phyloP scores from a whole-genome alignment of 2,329 filamentous ascomycete species.

The Penicillium sumatraense region DNA sequence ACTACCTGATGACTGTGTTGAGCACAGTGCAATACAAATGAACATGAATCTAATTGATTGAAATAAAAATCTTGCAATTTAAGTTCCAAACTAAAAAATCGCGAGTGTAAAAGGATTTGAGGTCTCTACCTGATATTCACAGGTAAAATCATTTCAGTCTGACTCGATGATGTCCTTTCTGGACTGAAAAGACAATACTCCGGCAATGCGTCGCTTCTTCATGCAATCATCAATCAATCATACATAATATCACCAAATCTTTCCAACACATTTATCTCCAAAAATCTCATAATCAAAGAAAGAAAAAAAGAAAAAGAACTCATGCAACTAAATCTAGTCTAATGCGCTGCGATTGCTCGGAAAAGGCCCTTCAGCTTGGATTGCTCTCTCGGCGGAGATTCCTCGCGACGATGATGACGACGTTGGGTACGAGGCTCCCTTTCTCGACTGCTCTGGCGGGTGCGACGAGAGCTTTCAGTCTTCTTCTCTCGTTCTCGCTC shows the following conservation, averaged over 20 bases:
- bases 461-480: constrained; percentile 27
- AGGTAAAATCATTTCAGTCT: constrained; percentile 11
- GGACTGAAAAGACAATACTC: constrained; percentile 22
- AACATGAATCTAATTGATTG: not conserved
- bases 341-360: constrained; percentile 36
- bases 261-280: too few species aligned
- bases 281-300: constrained; percentile 16
- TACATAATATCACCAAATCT: constrained; percentile 6
- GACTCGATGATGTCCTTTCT: constrained; percentile 17
- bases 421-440: constrained; percentile 24
- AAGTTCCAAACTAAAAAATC: not conserved
- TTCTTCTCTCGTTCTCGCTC: constrained; percentile 20
- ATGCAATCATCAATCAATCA: constrained; percentile 25
- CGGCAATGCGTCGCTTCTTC: constrained; percentile 29
- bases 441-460: constrained; percentile 22
- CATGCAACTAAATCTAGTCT: constrained; percentile 6
- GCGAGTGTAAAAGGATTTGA: not conserved
- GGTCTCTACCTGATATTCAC: not conserved
- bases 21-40: not conserved
- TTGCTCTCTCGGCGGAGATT: constrained; percentile 31
- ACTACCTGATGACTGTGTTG: not conserved
- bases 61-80: not conserved
- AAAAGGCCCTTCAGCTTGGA: constrained; percentile 38
- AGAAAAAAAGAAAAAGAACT: constrained; percentile 7
- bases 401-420: constrained; percentile 33